Percentiles rank a stretch among this genome's conserved stretches.
These are phyloP conservation scores for Leccinum pellstonianum DNA, from an alignment of 768 basidiomycete species.

Conservation along the genomic window DNA sequence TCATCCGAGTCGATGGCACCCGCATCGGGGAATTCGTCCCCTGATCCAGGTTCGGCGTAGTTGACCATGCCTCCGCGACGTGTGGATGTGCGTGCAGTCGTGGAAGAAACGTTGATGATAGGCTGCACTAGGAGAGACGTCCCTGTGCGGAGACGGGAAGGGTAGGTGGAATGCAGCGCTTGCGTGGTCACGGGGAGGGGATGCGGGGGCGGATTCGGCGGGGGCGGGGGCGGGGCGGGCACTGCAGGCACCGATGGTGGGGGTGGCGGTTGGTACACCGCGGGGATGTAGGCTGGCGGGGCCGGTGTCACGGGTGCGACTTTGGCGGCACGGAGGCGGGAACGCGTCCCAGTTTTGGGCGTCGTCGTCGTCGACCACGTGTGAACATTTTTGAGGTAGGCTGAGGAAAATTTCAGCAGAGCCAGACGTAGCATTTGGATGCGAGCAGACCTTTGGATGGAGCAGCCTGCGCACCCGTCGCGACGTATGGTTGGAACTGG, in stretches of 20 bases:
- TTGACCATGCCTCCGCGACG: conserved; percentile 74
- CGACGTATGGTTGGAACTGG: conserved; percentile 36
- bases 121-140: conserved; percentile 91
- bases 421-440: not conserved
- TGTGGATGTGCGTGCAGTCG: conserved; percentile 46
- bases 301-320: conserved; percentile 40
- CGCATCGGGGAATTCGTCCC: conserved; percentile 77
- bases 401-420: conserved; percentile 31
- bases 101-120: conserved; percentile 46
- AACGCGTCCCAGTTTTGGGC: conserved; percentile 40
- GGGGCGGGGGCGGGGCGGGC: conserved; percentile 29
- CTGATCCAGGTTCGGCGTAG: conserved; percentile 84
- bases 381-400: conserved; percentile 68
- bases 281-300: conserved; percentile 36
- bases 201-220: conserved; percentile 51
- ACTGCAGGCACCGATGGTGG: conserved; percentile 29
- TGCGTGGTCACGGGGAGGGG: conserved; percentile 64
- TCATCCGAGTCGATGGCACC: conserved; percentile 84
- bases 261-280: conserved; percentile 38
- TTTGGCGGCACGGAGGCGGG: conserved; percentile 36
- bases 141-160: conserved; percentile 89
- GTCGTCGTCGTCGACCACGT: conserved; percentile 65
- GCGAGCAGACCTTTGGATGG: conserved; percentile 30
- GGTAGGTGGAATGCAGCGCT: conserved; percentile 77
- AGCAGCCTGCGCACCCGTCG: conserved; percentile 30